Percentiles rank a stretch among this genome's conserved stretches.
These are phyloP conservation scores for Chytriomyces sp. DNA, from an alignment of 192 early-diverging fungal genomes.

Conservation along the genomic window DNA sequence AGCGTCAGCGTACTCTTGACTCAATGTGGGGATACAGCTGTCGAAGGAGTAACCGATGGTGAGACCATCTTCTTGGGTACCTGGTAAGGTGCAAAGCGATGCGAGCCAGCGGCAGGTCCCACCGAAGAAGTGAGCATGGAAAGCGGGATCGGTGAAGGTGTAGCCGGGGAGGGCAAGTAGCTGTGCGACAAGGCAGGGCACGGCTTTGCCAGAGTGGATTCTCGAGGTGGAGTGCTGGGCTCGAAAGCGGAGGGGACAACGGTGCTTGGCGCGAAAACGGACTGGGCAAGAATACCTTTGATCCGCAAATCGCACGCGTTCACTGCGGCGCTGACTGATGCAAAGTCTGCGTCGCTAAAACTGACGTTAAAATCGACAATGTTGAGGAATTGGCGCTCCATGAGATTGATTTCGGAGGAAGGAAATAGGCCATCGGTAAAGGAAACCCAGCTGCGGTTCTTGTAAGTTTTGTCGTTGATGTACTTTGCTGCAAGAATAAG, in stretches of 20 bases:
- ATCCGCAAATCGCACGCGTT: neutral
- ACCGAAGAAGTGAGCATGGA: too few species aligned
- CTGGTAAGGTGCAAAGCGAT: neutral
- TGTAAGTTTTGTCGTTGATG: slow-evolving; percentile 23
- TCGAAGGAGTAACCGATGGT: neutral
- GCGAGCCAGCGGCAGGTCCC: neutral
- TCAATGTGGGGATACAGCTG: neutral
- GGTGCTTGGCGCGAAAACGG: too few species aligned
- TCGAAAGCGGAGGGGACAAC: too few species aligned
- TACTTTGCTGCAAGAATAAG: slow-evolving; percentile 2
- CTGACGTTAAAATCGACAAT: slow-evolving; percentile 16
- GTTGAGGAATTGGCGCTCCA: slow-evolving; percentile 18
- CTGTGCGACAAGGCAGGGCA: neutral
- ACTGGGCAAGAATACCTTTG: neutral
- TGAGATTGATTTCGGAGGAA: slow-evolving; percentile 21
- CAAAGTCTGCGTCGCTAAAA: neutral
- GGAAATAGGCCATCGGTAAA: slow-evolving; percentile 22
- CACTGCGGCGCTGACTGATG: neutral
- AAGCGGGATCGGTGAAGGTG: neutral
- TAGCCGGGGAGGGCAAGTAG: neutral
- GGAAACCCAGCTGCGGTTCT: slow-evolving; percentile 10
- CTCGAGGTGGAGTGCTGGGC: too few species aligned
- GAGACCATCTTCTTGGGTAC: neutral
- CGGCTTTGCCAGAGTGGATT: too few species aligned
- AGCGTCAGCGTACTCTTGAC: neutral